A percentile compares a stretch with the other conserved stretches of the same genome.
These are phyloP conservation scores for Sarocladium kiliense DNA, from an alignment of 2,329 filamentous ascomycete genomes.

Conservation along the genomic window DNA sequence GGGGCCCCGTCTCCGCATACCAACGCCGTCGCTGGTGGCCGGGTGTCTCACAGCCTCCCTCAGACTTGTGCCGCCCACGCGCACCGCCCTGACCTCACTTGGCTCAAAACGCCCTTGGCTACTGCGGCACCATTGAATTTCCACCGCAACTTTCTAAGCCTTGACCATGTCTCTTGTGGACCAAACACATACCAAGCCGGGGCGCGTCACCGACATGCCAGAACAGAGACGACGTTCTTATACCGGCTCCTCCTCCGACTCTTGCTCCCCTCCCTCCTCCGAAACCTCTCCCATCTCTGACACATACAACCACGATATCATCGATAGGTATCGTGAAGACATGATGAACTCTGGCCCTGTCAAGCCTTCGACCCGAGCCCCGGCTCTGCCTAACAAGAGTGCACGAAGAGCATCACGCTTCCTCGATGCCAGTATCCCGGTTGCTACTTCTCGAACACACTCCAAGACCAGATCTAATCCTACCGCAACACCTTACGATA, in stretches of 20 bases:
- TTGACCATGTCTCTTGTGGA: conserved; percentile 2
- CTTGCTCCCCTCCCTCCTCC: background rate
- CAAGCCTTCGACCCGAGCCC: conserved; percentile 15
- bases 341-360: conserved; percentile 1
- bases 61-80: conserved; percentile 3
- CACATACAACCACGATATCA: conserved; percentile 3
- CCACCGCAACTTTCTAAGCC: background rate
- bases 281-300: background rate
- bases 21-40: background rate
- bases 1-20: conserved; percentile 4
- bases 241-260: conserved; percentile 5
- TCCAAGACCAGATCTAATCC: conserved; percentile 17
- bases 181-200: conserved; percentile 5
- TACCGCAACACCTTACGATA: conserved; percentile 44
- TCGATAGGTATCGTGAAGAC: background rate
- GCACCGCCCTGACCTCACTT: background rate
- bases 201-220: conserved; percentile 5
- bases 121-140: background rate
- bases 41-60: conserved; percentile 9
- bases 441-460: background rate
- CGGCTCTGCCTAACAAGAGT: conserved; percentile 40
- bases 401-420: conserved; percentile 36
- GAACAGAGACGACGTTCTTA: conserved; percentile 7
- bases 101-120: background rate
- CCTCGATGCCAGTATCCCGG: conserved; percentile 25